These are phyloP conservation scores for Lecanosticta acicola DNA, from an alignment of 2,329 filamentous ascomycete genomes.

Conservation along the genomic window DNA sequence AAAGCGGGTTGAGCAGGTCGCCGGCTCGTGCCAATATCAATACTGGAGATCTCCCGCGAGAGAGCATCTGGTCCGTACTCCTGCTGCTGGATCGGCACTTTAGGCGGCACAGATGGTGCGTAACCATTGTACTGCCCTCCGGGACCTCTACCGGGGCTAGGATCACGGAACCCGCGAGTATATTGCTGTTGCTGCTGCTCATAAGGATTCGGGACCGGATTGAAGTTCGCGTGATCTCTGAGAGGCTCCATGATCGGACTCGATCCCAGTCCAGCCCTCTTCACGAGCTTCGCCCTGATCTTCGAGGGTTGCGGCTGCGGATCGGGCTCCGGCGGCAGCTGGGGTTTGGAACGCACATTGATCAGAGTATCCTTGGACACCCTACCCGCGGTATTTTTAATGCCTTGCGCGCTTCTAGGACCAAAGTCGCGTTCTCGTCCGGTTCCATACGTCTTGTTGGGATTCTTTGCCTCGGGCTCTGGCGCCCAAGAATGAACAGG, in stretches of 20 bases:
- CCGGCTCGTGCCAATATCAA: conserved; percentile 38
- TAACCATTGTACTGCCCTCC: conserved; percentile 4
- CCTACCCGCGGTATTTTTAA: conserved; percentile 13
- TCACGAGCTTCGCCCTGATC: conserved; percentile 56
- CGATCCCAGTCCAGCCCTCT: conserved; percentile 41
- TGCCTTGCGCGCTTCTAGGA: conserved; percentile 22
- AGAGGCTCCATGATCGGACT: conserved; percentile 15
- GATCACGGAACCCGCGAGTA: conserved; percentile 30
- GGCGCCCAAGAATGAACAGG: conserved; percentile 73
- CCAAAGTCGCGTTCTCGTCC: conserved; percentile 33
- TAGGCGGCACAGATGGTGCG: conserved; percentile 16
- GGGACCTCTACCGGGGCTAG: conserved; percentile 28
- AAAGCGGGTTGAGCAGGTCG: conserved; percentile 19
- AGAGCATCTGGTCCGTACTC: conserved; percentile 51
- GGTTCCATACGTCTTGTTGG: conserved; percentile 32
- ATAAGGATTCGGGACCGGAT: conserved; percentile 45
- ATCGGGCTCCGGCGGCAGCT: conserved; percentile 33
- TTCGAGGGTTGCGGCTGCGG: conserved; percentile 23
- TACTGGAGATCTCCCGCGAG: conserved; percentile 61
- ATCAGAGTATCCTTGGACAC: conserved; percentile 30
- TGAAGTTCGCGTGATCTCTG: conserved; percentile 39
- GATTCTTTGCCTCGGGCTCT: conserved; percentile 60
- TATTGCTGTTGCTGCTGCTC: conserved; percentile 42
- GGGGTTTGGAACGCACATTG: conserved; percentile 27
- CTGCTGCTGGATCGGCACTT: conserved; percentile 17